Percentiles rank a stretch among this genome's conserved stretches.
Evolutionary conservation across 306 rosid genomes (phyloP).

Genomic region (Casuarina cunninghamiana): DNA sequence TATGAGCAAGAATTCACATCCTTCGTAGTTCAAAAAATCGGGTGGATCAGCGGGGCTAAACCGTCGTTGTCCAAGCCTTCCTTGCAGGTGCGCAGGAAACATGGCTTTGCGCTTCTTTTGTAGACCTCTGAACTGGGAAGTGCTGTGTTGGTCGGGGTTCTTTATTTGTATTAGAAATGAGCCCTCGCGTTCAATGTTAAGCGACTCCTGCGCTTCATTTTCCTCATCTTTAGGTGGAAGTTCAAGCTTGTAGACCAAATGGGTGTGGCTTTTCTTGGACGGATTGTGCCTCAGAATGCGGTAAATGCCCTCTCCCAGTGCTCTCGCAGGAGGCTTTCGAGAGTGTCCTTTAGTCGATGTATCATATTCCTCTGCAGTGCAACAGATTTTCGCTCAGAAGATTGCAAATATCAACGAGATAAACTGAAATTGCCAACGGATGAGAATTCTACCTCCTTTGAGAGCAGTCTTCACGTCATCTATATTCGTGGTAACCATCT

Average conservation of each 20-base stretch:
- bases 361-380: slow-evolving; percentile 46
- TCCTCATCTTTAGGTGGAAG: slow-evolving; percentile 35
- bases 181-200: slow-evolving; percentile 50
- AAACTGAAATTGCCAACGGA: not conserved
- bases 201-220: slow-evolving; percentile 47
- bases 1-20: slow-evolving; percentile 65
- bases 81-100: slow-evolving; percentile 63
- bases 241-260: slow-evolving; percentile 64
- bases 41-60: slow-evolving; percentile 47
- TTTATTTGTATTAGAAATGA: slow-evolving; percentile 57
- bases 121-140: slow-evolving; percentile 25
- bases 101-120: slow-evolving; percentile 48
- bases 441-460: slow-evolving; percentile 33
- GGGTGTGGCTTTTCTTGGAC: slow-evolving; percentile 41
- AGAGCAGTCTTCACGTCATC: slow-evolving; percentile 51
- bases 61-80: slow-evolving; percentile 32
- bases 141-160: slow-evolving; percentile 43
- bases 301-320: slow-evolving; percentile 61
- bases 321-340: slow-evolving; percentile 38
- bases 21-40: slow-evolving; percentile 56
- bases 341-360: slow-evolving; percentile 45
- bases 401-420: not conserved
- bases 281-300: slow-evolving; percentile 44
- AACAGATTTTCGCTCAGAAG: not conserved
- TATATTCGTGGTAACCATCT: slow-evolving; percentile 45